These are phyloP conservation scores for Pleodorina starrii DNA, from an alignment of 139 green algal species.

Conservation along the genomic window DNA sequence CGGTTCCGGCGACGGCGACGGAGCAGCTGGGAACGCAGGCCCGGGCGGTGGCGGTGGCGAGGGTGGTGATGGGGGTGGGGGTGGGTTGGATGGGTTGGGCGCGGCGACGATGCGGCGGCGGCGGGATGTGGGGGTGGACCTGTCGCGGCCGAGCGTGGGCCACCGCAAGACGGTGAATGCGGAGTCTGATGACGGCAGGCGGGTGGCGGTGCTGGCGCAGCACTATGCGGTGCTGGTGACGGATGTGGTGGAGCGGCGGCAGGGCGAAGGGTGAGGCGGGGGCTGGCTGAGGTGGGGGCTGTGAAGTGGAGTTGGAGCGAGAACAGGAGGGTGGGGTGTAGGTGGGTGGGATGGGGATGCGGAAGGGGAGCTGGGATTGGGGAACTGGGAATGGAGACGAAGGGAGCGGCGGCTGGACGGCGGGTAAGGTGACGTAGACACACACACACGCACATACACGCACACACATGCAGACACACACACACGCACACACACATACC, in stretches of 20 bases:
- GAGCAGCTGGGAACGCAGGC: background rate
- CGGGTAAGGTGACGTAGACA: no score
- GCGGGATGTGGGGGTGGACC: background rate
- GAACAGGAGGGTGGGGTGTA: background rate
- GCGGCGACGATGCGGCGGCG: no score
- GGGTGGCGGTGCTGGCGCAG: constrained; percentile 75
- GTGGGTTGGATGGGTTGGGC: no score
- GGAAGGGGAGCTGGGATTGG: no score
- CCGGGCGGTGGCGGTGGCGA: background rate
- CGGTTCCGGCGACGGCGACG: background rate
- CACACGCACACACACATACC: no score
- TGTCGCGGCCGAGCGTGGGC: constrained; percentile 62
- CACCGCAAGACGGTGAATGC: constrained; percentile 81
- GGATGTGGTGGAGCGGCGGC: constrained; percentile 55
- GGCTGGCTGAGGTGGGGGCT: no score
- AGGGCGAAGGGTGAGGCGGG: constrained; percentile 16
- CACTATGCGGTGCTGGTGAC: constrained; percentile 71
- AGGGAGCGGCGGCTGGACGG: no score
- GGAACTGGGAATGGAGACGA: no score
- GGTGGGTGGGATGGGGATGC: background rate
- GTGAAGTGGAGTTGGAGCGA: no score
- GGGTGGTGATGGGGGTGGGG: no score
- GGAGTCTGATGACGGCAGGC: constrained; percentile 33
- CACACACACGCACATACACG: no score
- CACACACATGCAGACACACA: no score